Conservation (phyloP, 768 basidiomycete genomes). For the Russula griseocarnosa region DNA sequence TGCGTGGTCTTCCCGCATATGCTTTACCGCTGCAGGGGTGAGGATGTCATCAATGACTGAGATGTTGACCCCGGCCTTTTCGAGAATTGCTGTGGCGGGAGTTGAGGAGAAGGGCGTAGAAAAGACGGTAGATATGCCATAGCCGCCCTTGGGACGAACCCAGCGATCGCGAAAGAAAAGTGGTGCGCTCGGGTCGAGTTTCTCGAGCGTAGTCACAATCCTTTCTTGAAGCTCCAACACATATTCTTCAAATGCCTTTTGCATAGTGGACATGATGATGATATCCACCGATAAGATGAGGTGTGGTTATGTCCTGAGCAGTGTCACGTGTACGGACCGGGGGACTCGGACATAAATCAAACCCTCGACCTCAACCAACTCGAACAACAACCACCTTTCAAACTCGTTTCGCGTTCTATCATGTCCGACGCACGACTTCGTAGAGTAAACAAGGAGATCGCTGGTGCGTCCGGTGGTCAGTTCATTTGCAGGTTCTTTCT, state of each 20-base stretch:
- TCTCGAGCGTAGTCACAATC: slow-evolving; percentile 75
- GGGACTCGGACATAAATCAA: slow-evolving; percentile 1
- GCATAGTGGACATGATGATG: slow-evolving; percentile 47
- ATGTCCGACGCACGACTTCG: slow-evolving; percentile 72
- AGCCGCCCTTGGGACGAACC: slow-evolving; percentile 66
- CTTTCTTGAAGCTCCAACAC: slow-evolving; percentile 70
- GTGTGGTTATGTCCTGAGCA: neutral
- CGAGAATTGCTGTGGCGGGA: slow-evolving; percentile 53
- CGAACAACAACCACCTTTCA: neutral
- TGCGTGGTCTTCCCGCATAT: slow-evolving; percentile 92
- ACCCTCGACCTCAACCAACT: slow-evolving; percentile 19
- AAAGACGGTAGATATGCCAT: slow-evolving; percentile 84
- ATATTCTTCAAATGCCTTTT: slow-evolving; percentile 70
- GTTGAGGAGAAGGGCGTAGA: slow-evolving; percentile 39
- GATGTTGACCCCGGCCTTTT: slow-evolving; percentile 96
- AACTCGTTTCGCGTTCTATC: neutral
- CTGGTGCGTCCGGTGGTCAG: slow-evolving; percentile 46
- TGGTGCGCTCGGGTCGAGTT: slow-evolving; percentile 66
- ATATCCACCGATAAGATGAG: neutral
- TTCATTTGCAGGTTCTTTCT: neutral
- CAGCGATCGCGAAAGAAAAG: slow-evolving; percentile 79
- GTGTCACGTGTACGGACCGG: slow-evolving; percentile 6
- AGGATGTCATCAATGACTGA: slow-evolving; percentile 85
- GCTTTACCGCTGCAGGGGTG: slow-evolving; percentile 83
- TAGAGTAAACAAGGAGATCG: slow-evolving; percentile 91